These are phyloP conservation scores for Suhomyces tanzawaensis DNA, from an alignment of 805 yeast genomes.

Conservation along the genomic window DNA sequence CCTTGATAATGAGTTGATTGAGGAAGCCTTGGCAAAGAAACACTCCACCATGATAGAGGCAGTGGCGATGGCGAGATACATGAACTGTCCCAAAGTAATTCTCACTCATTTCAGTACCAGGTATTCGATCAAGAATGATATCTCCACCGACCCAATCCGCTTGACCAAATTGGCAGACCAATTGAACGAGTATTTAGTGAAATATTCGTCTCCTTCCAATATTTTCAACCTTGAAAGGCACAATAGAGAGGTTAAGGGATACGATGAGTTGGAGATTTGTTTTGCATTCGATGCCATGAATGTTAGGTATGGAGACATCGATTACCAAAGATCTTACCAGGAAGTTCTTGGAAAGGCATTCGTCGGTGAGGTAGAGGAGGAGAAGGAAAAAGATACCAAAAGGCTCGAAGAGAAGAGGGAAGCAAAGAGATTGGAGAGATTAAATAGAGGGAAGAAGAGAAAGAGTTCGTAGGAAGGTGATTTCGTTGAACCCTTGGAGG, in stretches of 20 bases:
- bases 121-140: conserved; percentile 45
- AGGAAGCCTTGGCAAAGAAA: conserved; percentile 76
- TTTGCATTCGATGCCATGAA: conserved; percentile 42
- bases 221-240: conserved; percentile 17
- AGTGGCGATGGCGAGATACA: conserved; percentile 58
- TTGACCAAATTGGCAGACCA: conserved; percentile 21
- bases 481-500: no score
- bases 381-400: conserved; percentile 15
- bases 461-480: conserved; percentile 9
- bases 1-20: conserved; percentile 70
- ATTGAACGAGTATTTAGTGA: conserved; percentile 28
- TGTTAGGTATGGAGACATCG: conserved; percentile 25
- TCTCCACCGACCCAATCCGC: conserved; percentile 22
- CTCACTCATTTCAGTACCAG: conserved; percentile 93
- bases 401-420: conserved; percentile 34
- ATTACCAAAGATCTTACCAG: conserved; percentile 24
- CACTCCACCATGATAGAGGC: conserved; percentile 94
- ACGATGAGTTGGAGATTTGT: conserved; percentile 34
- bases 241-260: conserved; percentile 11
- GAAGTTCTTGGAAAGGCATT: conserved; percentile 26
- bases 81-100: conserved; percentile 70
- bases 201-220: conserved; percentile 22
- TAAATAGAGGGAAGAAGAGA: conserved; percentile 20
- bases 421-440: conserved; percentile 32
- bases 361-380: conserved; percentile 22